These are phyloP conservation scores for Pascua guehoae DNA, from an alignment of 1,284 basidiomycete species.

Conservation along the genomic window DNA sequence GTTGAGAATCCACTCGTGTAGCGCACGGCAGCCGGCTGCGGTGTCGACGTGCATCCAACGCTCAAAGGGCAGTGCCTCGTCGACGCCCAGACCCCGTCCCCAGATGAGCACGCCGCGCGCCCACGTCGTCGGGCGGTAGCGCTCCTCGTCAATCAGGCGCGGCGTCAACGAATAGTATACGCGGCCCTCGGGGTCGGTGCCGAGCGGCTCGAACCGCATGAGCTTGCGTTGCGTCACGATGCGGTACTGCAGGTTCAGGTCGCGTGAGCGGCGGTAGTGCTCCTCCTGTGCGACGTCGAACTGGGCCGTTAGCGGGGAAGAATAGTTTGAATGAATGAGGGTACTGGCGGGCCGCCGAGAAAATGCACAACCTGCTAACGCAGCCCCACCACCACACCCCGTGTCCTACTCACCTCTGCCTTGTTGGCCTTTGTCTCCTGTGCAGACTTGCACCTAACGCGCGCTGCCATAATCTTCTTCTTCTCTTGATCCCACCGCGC, in stretches of 20 bases:
- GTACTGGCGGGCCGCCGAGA: too few species aligned
- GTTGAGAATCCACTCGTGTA: too few species aligned
- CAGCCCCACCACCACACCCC: too few species aligned
- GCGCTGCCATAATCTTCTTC: conserved; percentile 30
- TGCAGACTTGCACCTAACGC: conserved; percentile 25
- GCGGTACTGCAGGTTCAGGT: conserved; percentile 26
- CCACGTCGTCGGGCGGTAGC: conserved; percentile 34
- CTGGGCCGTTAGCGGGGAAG: conserved; percentile 8
- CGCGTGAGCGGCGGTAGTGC: conserved; percentile 17
- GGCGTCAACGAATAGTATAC: conserved; percentile 32
- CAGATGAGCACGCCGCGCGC: conserved; percentile 37
- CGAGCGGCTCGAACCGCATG: conserved; percentile 31
- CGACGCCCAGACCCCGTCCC: conserved; percentile 27
- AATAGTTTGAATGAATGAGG: too few species aligned
- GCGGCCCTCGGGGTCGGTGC: conserved; percentile 36
- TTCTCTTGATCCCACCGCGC: conserved; percentile 30
- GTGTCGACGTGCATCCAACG: conserved; percentile 40
- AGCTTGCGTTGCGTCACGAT: conserved; percentile 16
- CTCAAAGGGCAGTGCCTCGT: conserved; percentile 21
- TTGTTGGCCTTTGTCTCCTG: conserved; percentile 28
- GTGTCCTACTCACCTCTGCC: conserved; percentile 21
- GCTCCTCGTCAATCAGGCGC: conserved; percentile 30
- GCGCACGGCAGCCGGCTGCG: conserved; percentile 2
- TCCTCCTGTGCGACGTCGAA: conserved; percentile 16
- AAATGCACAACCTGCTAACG: too few species aligned